phyloP scores from a whole-genome alignment of 176 grass and related monocot genomes.

The Musa acuminata region DNA sequence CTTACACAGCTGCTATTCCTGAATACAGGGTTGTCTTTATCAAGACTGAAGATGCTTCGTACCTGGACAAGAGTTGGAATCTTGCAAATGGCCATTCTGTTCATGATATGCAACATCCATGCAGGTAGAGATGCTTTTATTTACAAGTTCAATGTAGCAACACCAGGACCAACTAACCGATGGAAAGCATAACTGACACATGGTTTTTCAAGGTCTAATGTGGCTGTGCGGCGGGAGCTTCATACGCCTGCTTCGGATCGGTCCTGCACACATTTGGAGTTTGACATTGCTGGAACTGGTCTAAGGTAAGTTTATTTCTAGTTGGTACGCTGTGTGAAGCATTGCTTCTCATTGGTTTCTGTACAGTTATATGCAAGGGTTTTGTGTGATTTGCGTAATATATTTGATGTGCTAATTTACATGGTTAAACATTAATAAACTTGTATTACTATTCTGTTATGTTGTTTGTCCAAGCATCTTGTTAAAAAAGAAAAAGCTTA shows the following conservation, averaged over 20 bases:
- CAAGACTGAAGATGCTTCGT: conserved; percentile 39
- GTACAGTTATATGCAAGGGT: not conserved
- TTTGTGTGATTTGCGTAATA: not conserved
- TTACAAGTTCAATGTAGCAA: not conserved
- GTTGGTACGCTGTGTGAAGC: not conserved
- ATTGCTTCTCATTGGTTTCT: not conserved
- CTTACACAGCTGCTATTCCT: conserved; percentile 83
- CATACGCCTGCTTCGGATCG: conserved; percentile 81
- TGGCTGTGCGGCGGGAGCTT: conserved; percentile 63
- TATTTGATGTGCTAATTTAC: not conserved
- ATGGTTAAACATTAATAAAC: not conserved
- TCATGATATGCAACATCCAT: conserved; percentile 85
- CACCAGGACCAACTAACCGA: no score
- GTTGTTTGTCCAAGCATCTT: not conserved
- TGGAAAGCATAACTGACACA: not conserved
- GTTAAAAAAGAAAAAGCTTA: not conserved
- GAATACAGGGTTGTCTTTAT: conserved; percentile 74
- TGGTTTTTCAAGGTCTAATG: conserved; percentile 50
- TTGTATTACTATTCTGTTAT: not conserved
- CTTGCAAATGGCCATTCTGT: conserved; percentile 75
- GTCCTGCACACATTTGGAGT: conserved; percentile 90
- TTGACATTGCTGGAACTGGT: conserved; percentile 72
- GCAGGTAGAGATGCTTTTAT: conserved; percentile 36
- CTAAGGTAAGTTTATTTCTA: conserved; percentile 48
- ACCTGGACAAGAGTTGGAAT: conserved; percentile 64